A percentile compares a stretch with the other conserved stretches of the same genome.
phyloP scores from a whole-genome alignment of 2,329 filamentous ascomycete species.

The Atkinsonella texensis region DNA sequence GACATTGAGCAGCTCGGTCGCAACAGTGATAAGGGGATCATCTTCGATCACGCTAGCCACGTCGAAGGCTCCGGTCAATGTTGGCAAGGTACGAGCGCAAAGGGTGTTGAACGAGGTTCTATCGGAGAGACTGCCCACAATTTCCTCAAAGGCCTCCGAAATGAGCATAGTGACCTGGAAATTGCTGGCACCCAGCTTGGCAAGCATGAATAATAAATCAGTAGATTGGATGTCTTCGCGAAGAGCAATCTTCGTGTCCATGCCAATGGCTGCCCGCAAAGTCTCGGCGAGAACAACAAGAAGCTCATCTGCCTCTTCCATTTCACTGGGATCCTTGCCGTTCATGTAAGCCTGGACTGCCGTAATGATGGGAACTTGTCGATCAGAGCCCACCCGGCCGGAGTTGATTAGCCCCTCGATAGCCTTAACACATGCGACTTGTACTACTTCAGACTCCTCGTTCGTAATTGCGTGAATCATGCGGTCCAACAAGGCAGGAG shows the following conservation, averaged over 20 bases:
- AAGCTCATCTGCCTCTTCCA: conserved; percentile 83
- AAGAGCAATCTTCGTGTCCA: conserved; percentile 65
- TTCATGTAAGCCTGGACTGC: conserved; percentile 64
- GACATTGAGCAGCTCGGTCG: conserved; percentile 70
- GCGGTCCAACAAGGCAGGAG: conserved; percentile 54
- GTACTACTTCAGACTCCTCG: conserved; percentile 77
- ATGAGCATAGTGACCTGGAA: conserved; percentile 85
- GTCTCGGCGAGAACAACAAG: conserved; percentile 84
- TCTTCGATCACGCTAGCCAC: conserved; percentile 77
- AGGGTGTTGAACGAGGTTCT: conserved; percentile 62
- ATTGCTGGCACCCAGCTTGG: conserved; percentile 77
- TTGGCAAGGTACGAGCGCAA: conserved; percentile 77
- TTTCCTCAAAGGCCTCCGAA: conserved; percentile 81
- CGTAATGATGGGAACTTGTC: conserved; percentile 49
- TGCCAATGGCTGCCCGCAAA: conserved; percentile 67
- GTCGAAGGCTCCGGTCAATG: conserved; percentile 79
- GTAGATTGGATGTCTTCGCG: conserved; percentile 61
- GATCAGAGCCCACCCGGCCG: conserved; percentile 36
- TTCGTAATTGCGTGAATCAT: conserved; percentile 63
- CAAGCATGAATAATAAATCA: conserved; percentile 76
- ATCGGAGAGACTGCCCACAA: conserved; percentile 57
- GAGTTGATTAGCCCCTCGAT: conserved; percentile 55
- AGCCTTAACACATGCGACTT: conserved; percentile 82
- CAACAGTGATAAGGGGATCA: conserved; percentile 73
- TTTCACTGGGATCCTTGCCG: conserved; percentile 67